Conservation (phyloP, 2,329 filamentous ascomycete species). For the Pestalotiopsis sp. region DNA sequence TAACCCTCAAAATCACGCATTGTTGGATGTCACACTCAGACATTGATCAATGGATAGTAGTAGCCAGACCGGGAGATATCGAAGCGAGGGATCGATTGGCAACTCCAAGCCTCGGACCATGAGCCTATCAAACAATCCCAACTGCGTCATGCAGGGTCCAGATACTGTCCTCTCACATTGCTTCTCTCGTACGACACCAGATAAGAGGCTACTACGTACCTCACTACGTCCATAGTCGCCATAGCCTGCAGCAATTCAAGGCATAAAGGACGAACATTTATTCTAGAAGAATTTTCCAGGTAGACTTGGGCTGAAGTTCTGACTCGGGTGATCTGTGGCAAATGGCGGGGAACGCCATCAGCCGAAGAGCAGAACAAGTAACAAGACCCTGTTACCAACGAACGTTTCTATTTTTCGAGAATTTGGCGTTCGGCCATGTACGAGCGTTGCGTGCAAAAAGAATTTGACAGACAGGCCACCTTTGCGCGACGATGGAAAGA, state of each 20-base stretch:
- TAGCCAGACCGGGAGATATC: slow-evolving; percentile 2
- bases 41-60: background rate
- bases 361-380: background rate
- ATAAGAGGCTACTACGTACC: background rate
- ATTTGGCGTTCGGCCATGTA: background rate
- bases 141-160: slow-evolving; percentile 12
- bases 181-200: background rate
- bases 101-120: background rate
- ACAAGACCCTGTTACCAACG: background rate
- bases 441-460: background rate
- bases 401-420: background rate
- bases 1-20: background rate
- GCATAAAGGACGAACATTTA: background rate
- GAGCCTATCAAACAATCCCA: background rate
- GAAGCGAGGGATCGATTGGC: background rate
- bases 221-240: background rate
- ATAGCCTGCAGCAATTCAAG: background rate
- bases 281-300: background rate
- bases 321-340: background rate
- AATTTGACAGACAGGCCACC: background rate
- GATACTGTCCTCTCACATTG: background rate
- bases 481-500: background rate
- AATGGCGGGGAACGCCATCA: background rate
- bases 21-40: background rate
- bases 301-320: background rate